Base-by-base conservation (phyloP, 352 stramenopile species). In the Pythium oligandrum region DNA sequence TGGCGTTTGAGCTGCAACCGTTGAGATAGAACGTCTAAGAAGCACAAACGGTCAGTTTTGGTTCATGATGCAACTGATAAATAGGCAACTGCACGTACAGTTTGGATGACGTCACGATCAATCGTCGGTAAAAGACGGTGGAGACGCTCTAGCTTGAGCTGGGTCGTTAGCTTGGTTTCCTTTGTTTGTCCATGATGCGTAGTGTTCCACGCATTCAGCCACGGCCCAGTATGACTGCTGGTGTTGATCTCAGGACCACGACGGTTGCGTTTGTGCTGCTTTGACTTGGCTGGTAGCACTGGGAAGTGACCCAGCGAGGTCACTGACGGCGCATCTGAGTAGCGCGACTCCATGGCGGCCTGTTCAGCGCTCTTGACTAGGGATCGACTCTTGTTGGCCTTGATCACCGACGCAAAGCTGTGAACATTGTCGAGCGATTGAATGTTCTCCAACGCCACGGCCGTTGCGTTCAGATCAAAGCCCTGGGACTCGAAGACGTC, bases 1-100 rank as follows among this genome's bases (percentile, higher is more conserved):
- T 88, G 12, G 73, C 75, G 48, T 82, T 74, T 9, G 73, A 88
- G 49, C 70, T 90, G 45, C 68, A 72, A 12, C 68, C 68, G 55
- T 90, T 90, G 6, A 90, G 45, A 52, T 76, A 78, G 38, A 88
- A 86, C 17, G 76, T 86, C 79, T 90, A 59, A 43, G 26, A 47
- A 36, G 45, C 37, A 66, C 40, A 46, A 33, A 26, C 17, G 17
- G 17, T 26, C 17, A 26, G 17, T 26, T 26, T 26, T 26, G 17
- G 17, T 26, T 26, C 17, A 26, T 26, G 17, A 26, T 0, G 17
- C 17, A 26, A 26, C 17, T 26, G 17, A 26, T 26, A 26, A 26
- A 26, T 26, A 26, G 17, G 17, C 17, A 26, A 26, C 17, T 26
- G 17, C 17, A 57, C 56, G 26, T 59, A 88, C 79, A 17, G 79